Evolutionary conservation across 78 protist genomes (phyloP).

Genomic region (Protostelium mycophagum): DNA sequence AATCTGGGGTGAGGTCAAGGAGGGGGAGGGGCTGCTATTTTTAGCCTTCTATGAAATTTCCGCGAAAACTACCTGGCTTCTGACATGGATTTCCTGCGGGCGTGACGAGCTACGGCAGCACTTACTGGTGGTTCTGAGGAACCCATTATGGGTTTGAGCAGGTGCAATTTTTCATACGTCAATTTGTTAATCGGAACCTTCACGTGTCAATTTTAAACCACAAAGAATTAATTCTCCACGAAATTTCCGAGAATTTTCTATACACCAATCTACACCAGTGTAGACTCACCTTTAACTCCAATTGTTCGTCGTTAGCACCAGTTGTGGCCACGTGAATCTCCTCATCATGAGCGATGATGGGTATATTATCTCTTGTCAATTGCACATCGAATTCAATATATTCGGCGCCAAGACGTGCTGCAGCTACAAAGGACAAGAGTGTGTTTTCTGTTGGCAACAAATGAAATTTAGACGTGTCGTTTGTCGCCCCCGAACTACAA

Average conservation of each 20-base stretch:
- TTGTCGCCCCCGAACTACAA: not conserved
- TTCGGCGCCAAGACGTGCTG: constrained; percentile 65
- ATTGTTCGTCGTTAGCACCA: not conserved
- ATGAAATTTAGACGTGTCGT: not conserved
- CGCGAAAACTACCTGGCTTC: not conserved
- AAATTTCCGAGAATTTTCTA: no score
- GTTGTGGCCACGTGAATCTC: constrained; percentile 9
- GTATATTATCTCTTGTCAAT: constrained; percentile 44
- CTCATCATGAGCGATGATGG: constrained; percentile 69
- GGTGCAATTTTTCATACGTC: not conserved
- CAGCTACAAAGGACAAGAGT: constrained; percentile 62
- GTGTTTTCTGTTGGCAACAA: constrained; percentile 58
- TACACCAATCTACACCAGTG: no score
- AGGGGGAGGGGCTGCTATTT: no score
- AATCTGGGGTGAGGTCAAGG: no score
- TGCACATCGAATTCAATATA: constrained; percentile 76
- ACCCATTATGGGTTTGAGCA: not conserved
- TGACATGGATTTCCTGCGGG: not conserved
- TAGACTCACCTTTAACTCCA: not conserved
- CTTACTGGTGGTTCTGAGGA: no score
- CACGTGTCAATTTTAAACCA: not conserved
- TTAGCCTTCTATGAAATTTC: not conserved
- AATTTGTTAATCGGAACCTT: not conserved
- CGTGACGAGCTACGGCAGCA: not conserved
- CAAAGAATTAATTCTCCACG: no score